Percentiles rank a stretch among this genome's conserved stretches.
phyloP scores from a whole-genome alignment of 2,329 filamentous ascomycete genomes.

The Apiospora koreana region DNA sequence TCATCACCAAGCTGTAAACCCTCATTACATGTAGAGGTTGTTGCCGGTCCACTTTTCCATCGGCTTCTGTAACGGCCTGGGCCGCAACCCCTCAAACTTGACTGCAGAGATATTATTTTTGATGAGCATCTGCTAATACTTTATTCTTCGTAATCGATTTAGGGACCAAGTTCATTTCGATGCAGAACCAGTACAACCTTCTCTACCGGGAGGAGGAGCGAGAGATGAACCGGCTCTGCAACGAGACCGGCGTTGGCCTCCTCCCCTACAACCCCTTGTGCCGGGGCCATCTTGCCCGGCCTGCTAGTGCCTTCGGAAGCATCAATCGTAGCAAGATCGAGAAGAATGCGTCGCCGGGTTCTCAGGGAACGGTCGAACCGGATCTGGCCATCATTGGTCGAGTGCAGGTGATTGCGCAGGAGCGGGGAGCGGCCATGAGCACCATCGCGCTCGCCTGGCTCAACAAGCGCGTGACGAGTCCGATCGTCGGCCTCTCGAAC shows the following conservation, averaged over 20 bases:
- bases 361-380: slow-evolving; percentile 34
- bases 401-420: slow-evolving; percentile 59
- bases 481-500: slow-evolving; percentile 64
- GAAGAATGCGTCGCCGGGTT: slow-evolving; percentile 34
- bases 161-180: slow-evolving; percentile 62
- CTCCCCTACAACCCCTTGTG: slow-evolving; percentile 43
- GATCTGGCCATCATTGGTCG: slow-evolving; percentile 46
- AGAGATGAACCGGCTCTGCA: slow-evolving; percentile 45
- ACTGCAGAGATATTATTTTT: background rate
- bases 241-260: slow-evolving; percentile 41
- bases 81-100: too few species aligned
- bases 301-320: slow-evolving; percentile 31
- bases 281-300: slow-evolving; percentile 38
- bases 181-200: slow-evolving; percentile 64
- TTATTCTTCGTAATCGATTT: background rate
- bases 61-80: background rate
- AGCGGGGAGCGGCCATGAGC: slow-evolving; percentile 61
- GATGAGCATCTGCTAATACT: background rate
- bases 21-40: background rate
- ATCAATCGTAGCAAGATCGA: slow-evolving; percentile 37
- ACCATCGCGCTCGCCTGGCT: slow-evolving; percentile 67
- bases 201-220: slow-evolving; percentile 64
- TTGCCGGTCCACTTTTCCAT: background rate
- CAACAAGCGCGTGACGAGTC: slow-evolving; percentile 52
- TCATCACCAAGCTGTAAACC: background rate